Base-by-base conservation (phyloP, 2,329 filamentous ascomycete species). In the Pseudogymnoascus sp. region DNA sequence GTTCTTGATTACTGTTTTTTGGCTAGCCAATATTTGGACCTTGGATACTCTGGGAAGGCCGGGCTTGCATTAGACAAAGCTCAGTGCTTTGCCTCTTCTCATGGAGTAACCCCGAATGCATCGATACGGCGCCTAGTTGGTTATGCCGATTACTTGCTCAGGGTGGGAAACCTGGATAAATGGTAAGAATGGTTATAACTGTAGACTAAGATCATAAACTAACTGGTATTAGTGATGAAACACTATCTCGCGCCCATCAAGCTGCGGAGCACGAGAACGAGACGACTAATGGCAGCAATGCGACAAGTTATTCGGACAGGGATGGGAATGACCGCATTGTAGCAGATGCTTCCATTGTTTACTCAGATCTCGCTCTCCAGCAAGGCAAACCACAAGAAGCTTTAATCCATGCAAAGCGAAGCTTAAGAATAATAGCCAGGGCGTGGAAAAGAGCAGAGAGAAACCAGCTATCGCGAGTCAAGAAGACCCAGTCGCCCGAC, bases 121-220 rank as follows among this genome's bases (percentile, higher is more conserved):
- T 75, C 73, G 28, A 68, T 88, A 12, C 78, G 79, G 35, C 89
- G 89, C 72, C 83, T 92, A 67, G 76, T 96, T 6, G 84, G 86
- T 0, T 86, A 87, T 65, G 87, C 89, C 0, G 90, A 96, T 72
- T 91, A 92, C 72, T 79, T 88, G 28, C 78, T 93, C 16, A 83
- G 84, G 1, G 82, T 87, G 11, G 89, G 88, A 8, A 85, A 86
- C 60, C 76, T 84, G 14, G 81, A 86, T 8, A 86, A 89, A 74
- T 88, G 84, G 61, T 76, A 75, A 63, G 74, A 69, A 75, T 35
- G 10, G 3, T 61, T 6, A 46, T 19, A 10, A 41, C n/a, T 59
- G 26, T 14, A 40, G 22, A 50, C 50, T 35, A 43, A 50, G 37
- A 41, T 31, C 19, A 8, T 26, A 16, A 41, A 43, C 70, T 71